These are phyloP conservation scores for Boletus subcaerulescens DNA, from an alignment of 768 basidiomycete genomes.

Conservation along the genomic window DNA sequence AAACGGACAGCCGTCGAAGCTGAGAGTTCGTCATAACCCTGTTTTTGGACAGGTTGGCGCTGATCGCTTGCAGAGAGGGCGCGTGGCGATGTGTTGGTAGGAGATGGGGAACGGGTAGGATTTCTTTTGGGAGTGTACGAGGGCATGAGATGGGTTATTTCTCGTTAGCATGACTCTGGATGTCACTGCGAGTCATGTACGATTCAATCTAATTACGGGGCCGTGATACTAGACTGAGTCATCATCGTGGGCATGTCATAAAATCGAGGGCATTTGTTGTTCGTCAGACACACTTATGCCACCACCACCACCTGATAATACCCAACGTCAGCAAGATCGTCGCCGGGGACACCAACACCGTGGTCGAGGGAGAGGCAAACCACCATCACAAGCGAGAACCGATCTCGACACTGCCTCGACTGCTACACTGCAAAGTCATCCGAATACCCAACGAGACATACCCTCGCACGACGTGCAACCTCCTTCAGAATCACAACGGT, in stretches of 20 bases:
- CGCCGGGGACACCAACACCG: background rate
- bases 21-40: conserved; percentile 39
- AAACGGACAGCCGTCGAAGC: conserved; percentile 29
- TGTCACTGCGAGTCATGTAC: background rate
- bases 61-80: conserved; percentile 19
- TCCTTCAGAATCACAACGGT: background rate
- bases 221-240: conserved; percentile 7
- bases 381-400: background rate
- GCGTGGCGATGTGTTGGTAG: conserved; percentile 16
- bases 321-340: background rate
- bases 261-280: no score
- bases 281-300: background rate
- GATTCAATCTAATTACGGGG: background rate
- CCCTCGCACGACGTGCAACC: background rate
- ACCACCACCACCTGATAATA: background rate
- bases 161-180: conserved; percentile 28
- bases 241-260: background rate
- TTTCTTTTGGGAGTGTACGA: conserved; percentile 37
- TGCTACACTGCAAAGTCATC: no score
- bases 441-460: background rate
- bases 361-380: conserved; percentile 3
- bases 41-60: background rate
- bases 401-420: background rate
- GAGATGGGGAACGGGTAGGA: conserved; percentile 13
- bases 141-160: conserved; percentile 48